phyloP scores from a whole-genome alignment of 495 filamentous ascomycete genomes.

The Penicillium macrosclerotiorum region DNA sequence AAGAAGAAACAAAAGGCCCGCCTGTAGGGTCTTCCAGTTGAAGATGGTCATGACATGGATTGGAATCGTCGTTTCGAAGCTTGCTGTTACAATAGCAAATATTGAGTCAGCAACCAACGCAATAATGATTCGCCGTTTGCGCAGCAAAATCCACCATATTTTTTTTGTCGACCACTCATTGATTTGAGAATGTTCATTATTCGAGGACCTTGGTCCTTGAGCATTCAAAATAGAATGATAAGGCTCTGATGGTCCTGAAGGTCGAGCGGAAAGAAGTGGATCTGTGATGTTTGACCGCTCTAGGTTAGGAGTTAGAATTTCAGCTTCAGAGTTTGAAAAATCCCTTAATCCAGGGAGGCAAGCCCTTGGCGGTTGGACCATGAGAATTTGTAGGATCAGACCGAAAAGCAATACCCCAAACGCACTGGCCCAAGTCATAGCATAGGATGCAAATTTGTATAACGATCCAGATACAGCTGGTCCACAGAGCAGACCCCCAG shows the following conservation, averaged over 20 bases:
- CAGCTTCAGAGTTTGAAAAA: background rate
- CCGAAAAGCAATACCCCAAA: background rate
- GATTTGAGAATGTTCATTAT: no score
- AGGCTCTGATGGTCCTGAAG: no score
- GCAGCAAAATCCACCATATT: no score
- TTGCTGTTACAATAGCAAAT: background rate
- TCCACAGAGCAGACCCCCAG: no score
- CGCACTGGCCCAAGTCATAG: background rate
- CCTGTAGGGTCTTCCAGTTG: background rate
- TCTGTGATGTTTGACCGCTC: background rate
- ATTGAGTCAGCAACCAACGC: background rate
- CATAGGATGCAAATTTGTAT: no score
- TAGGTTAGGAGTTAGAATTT: background rate
- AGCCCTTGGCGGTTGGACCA: background rate
- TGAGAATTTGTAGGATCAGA: background rate
- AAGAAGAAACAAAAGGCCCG: background rate
- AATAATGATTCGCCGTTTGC: background rate
- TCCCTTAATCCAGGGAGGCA: background rate
- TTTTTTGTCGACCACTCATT: no score
- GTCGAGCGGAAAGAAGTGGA: no score
- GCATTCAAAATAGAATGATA: no score
- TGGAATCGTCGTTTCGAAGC: constrained; percentile 2
- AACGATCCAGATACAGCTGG: no score
- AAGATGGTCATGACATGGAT: background rate
- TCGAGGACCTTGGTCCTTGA: no score